Evolutionary conservation across 495 filamentous ascomycete species (phyloP), one percentile per base, ranked within the genome.

Genomic region (Daldinia grandis): DNA sequence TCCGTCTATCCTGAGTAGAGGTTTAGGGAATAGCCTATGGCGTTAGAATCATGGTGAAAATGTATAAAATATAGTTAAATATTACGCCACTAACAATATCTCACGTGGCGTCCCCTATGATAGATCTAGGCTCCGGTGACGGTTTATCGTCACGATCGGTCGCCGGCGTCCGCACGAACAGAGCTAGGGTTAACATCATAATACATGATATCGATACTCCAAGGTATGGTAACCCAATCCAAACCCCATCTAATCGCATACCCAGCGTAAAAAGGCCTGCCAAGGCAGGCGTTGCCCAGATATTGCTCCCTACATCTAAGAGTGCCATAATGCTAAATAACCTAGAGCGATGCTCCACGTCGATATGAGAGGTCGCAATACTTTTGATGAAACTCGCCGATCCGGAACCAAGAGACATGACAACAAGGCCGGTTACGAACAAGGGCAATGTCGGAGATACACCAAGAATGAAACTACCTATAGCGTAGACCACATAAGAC

Each of bases 161-260:
- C n/a, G n/a, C 14, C 3, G 73, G 70, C 2, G 66, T 21, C 21
- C 44, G 62, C 27, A 78, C 37, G 35, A 74, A 69, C 15, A 78
- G 33, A 8, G 74, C 38, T 9, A 76, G 35, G 4, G 55, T 50
- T n/a, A 78, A 49, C 74, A 78, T 76, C 6, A 65, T 25, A 30
- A 77, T 47, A 19, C 73, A 77, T 0, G 65, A 35, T 10, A 68
- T 15, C 4, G 74, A 76, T 1, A 78, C 68, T 19, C 76, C 76
- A 35, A 78, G 49, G 35, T 78, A 78, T 17, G 76, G 76, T 15
- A 78, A 49, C 19, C 76, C 76, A 19, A 78, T 72, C 74, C 74
- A 76, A n/a, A 42, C 24, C 14, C 74, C 76, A 17, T 74, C 74
- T 14, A 74, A 54, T 54, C 62, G 61, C 76, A 78, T 76, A n/a